phyloP scores from a whole-genome alignment of 179 eudicot genomes.

The Sideroxylon spinosum region DNA sequence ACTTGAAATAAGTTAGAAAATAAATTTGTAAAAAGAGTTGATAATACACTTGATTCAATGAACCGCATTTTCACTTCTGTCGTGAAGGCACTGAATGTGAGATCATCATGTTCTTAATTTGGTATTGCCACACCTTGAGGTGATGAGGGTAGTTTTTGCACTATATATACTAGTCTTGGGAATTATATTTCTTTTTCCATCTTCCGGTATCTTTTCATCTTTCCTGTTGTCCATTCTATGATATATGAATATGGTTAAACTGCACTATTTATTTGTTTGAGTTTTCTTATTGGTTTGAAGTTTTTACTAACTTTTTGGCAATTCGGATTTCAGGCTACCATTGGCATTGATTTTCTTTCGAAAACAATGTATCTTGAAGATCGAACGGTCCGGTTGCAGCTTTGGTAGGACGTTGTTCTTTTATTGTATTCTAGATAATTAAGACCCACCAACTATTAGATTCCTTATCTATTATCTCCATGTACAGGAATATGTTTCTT shows the following conservation, averaged over 20 bases:
- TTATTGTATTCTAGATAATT: neutral
- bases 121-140: neutral
- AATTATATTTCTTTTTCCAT: neutral
- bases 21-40: neutral
- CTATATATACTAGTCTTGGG: neutral
- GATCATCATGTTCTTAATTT: neutral
- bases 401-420: constrained; percentile 46
- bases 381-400: constrained; percentile 90
- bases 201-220: neutral
- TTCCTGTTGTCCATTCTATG: neutral
- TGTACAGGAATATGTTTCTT: neutral
- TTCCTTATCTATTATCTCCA: constrained; percentile 1
- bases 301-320: constrained; percentile 3
- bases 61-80: neutral
- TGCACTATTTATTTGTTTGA: neutral
- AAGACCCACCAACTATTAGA: neutral
- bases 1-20: neutral
- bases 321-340: constrained; percentile 63
- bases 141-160: neutral
- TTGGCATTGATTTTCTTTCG: constrained; percentile 82
- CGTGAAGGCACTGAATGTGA: neutral
- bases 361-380: constrained; percentile 96
- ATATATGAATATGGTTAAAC: neutral
- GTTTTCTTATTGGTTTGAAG: neutral
- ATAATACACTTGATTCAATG: neutral